Conservation (phyloP, 1,284 basidiomycete species). For the Ganoderma resinaceum region DNA sequence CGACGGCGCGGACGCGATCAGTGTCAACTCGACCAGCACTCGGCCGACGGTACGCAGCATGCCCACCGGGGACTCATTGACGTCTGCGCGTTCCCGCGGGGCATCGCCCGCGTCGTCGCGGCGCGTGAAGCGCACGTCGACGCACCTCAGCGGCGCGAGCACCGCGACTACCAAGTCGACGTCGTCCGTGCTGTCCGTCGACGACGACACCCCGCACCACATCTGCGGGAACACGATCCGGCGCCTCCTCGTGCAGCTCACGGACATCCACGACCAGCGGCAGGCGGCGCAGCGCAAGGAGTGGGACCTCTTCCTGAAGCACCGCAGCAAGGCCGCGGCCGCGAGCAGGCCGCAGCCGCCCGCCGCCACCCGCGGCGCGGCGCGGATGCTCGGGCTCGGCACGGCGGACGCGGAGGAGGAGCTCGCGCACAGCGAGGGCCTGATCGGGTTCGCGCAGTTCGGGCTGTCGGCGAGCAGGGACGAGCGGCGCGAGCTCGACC, state of each 20-base stretch:
- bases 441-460: conserved; percentile 91
- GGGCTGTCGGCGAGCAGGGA: conserved; percentile 77
- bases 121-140: conserved; percentile 50
- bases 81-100: conserved; percentile 37
- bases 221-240: conserved; percentile 81
- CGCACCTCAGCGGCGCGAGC: conserved; percentile 43
- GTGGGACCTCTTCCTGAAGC: conserved; percentile 90
- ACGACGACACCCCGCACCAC: conserved; percentile 67
- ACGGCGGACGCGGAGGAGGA: conserved; percentile 73
- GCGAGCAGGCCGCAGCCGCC: conserved; percentile 41
- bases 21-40: conserved; percentile 37
- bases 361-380: conserved; percentile 48
- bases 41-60: conserved; percentile 35
- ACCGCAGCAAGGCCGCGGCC: conserved; percentile 59
- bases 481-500: conserved; percentile 82
- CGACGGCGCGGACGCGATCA: conserved; percentile 35
- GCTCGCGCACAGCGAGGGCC: conserved; percentile 72
- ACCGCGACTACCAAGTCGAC: conserved; percentile 42
- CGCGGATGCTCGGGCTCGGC: conserved; percentile 68
- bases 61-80: conserved; percentile 21
- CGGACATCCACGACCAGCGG: conserved; percentile 84
- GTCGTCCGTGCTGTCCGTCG: conserved; percentile 62
- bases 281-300: conserved; percentile 79
- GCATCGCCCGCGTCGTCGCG: conserved; percentile 61
- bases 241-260: conserved; percentile 81